Percentiles rank a stretch among this genome's conserved stretches.
Conservation (phyloP, 371 early-diverging fungal genomes). For the Chytridium lagenaria region DNA sequence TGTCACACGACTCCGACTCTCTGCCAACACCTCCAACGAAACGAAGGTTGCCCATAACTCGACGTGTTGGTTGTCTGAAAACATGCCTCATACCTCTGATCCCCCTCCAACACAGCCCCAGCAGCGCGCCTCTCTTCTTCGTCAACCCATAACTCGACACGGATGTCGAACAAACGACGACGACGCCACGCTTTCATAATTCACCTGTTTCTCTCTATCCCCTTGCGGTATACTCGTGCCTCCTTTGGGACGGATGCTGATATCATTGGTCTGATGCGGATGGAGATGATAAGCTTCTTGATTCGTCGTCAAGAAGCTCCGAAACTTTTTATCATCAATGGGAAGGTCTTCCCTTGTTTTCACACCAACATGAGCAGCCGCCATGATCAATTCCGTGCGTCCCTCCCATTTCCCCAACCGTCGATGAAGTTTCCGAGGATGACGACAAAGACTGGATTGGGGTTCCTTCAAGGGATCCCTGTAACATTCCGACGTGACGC, state of each 20-base stretch:
- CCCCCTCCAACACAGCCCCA: constrained; percentile 14
- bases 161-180: constrained; percentile 43
- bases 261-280: constrained; percentile 3
- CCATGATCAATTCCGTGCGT: constrained; percentile 31
- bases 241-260: constrained; percentile 24
- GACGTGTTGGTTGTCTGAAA: constrained; percentile 18
- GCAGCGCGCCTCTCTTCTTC: not conserved
- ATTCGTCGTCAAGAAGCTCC: constrained; percentile 46
- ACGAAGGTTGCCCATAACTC: constrained; percentile 18
- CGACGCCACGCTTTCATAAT: constrained; percentile 41
- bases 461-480: constrained; percentile 34
- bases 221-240: constrained; percentile 42
- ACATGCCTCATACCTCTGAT: constrained; percentile 19
- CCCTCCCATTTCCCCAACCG: constrained; percentile 23
- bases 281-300: constrained; percentile 37
- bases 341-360: constrained; percentile 51
- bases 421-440: not conserved
- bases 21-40: not conserved
- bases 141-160: constrained; percentile 13
- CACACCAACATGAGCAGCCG: constrained; percentile 49
- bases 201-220: constrained; percentile 34
- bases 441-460: too few species aligned
- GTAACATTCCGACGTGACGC: constrained; percentile 36
- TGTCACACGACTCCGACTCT: not conserved
- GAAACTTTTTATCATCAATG: constrained; percentile 47